Conservation (phyloP, 768 basidiomycete species). For the Coprinellus aureogranulatus region DNA sequence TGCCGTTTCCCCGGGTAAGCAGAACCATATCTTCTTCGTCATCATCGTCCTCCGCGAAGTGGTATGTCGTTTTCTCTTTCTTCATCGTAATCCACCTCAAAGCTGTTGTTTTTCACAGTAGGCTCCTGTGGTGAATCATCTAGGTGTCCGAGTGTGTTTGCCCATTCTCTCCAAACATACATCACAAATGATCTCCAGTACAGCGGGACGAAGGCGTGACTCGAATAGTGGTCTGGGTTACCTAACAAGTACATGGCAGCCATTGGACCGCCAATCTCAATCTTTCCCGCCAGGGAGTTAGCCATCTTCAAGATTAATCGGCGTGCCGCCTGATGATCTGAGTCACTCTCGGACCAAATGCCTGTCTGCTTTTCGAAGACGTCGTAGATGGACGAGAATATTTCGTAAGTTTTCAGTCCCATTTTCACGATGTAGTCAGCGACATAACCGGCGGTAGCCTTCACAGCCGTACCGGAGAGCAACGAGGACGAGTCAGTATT, state of each 20-base stretch:
- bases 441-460: constrained; percentile 29
- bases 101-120: too few species aligned
- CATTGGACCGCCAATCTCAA: background rate
- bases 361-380: background rate
- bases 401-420: constrained; percentile 27
- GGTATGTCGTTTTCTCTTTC: background rate
- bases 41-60: background rate
- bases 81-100: background rate
- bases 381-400: constrained; percentile 6
- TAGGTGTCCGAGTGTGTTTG: background rate
- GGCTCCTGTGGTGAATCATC: background rate
- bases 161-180: background rate
- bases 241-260: background rate
- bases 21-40: background rate
- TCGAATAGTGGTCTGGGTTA: background rate
- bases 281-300: background rate
- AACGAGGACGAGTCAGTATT: constrained; percentile 35
- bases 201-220: background rate
- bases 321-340: background rate
- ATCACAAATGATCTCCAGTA: background rate
- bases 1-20: background rate
- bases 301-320: background rate
- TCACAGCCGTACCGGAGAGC: constrained; percentile 34
- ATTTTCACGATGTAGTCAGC: constrained; percentile 39
- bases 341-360: background rate